Evolutionary conservation across 768 basidiomycete species (phyloP).

Genomic region (Boletus barrowsii): DNA sequence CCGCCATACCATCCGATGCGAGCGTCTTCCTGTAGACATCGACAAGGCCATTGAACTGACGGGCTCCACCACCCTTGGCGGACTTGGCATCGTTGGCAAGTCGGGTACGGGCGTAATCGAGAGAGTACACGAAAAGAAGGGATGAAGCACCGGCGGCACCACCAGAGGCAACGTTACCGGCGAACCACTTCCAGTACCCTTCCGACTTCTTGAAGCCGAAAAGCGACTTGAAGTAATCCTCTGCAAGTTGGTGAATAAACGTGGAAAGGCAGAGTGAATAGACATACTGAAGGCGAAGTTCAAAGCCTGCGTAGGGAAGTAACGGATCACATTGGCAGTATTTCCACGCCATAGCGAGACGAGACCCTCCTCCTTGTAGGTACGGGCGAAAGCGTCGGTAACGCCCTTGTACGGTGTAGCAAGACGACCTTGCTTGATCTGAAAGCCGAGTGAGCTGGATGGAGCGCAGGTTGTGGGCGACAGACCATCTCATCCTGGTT

Average conservation of each 20-base stretch:
- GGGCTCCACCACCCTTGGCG: conserved; percentile 83
- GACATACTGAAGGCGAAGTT: conserved; percentile 99
- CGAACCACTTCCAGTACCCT: conserved; percentile 98
- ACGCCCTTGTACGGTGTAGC: conserved; percentile 96
- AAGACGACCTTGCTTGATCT: conserved; percentile 99
- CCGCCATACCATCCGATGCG: conserved; percentile 94
- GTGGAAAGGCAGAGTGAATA: neutral
- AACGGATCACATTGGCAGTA: conserved; percentile 99
- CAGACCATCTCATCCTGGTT: conserved; percentile 99
- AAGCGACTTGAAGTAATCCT: conserved; percentile 98
- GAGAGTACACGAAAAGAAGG: conserved; percentile 98
- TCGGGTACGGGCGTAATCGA: conserved; percentile 99
- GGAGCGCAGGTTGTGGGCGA: neutral
- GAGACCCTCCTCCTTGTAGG: conserved; percentile 93
- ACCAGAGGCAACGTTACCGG: conserved; percentile 97
- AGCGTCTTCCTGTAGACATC: conserved; percentile 98
- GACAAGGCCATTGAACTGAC: conserved; percentile 98
- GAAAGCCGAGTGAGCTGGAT: conserved; percentile 8
- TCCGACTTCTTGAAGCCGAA: conserved; percentile 99
- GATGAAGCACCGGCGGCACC: conserved; percentile 99
- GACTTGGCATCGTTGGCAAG: conserved; percentile 98
- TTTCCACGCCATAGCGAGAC: conserved; percentile 98
- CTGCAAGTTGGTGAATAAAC: conserved; percentile 29
- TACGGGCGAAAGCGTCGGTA: conserved; percentile 85
- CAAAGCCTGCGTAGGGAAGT: conserved; percentile 99